Conservation (phyloP, 2,329 filamentous ascomycete species). For the Neonectria coccinea region DNA sequence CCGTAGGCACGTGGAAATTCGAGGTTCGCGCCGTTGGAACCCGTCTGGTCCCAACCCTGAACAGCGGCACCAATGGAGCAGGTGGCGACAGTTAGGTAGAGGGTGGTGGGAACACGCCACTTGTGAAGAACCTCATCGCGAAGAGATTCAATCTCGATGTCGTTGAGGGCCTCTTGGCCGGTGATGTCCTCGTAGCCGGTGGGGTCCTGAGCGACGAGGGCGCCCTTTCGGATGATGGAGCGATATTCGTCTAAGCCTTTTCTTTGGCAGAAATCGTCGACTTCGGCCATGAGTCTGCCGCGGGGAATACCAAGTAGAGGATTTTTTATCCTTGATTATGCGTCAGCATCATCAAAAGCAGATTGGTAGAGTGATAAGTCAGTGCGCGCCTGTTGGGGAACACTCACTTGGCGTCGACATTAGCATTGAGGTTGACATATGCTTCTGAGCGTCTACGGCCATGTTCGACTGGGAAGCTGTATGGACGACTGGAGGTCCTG, state of each 20-base stretch:
- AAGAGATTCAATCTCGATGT: slow-evolving; percentile 70
- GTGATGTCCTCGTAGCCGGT: slow-evolving; percentile 69
- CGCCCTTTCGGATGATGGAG: slow-evolving; percentile 73
- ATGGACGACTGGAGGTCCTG: slow-evolving; percentile 45
- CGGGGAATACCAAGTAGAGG: slow-evolving; percentile 65
- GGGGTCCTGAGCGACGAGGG: slow-evolving; percentile 79
- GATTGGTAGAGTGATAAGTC: not conserved
- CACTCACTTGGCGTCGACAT: slow-evolving; percentile 60
- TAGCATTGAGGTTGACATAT: slow-evolving; percentile 59
- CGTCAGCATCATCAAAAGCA: slow-evolving; percentile 29
- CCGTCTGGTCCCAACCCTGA: slow-evolving; percentile 77
- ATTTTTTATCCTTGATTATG: slow-evolving; percentile 54
- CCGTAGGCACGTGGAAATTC: slow-evolving; percentile 68
- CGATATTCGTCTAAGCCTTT: slow-evolving; percentile 70
- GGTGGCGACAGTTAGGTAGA: slow-evolving; percentile 75
- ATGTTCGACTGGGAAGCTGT: slow-evolving; percentile 52
- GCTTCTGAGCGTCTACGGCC: slow-evolving; percentile 49
- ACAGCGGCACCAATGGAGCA: slow-evolving; percentile 79
- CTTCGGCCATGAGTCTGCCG: slow-evolving; percentile 64
- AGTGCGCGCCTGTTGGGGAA: not conserved
- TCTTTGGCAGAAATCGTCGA: slow-evolving; percentile 70
- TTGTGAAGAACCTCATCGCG: slow-evolving; percentile 73
- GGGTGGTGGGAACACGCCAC: slow-evolving; percentile 71
- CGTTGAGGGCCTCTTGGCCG: slow-evolving; percentile 67
- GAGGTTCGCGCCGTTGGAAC: slow-evolving; percentile 72